Percentiles rank a stretch among this genome's conserved stretches.
Conservation (phyloP, 1,284 basidiomycete species). For the Tylopilus orsonianus region DNA sequence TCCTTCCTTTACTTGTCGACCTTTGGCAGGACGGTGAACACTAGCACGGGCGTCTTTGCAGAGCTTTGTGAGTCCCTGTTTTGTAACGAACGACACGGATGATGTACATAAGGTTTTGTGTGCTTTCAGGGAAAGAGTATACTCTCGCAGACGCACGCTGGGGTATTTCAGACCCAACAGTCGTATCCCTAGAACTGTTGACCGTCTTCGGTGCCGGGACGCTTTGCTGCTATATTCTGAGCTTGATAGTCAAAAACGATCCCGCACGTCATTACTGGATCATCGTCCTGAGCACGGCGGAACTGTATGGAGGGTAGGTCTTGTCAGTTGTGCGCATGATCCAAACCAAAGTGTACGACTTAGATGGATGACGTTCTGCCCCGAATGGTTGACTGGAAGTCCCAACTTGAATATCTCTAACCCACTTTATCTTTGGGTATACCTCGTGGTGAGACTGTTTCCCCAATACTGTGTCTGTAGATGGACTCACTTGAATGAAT, state of each 20-base stretch:
- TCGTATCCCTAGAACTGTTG: conserved; percentile 79
- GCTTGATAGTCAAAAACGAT: conserved; percentile 61
- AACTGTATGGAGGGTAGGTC: conserved; percentile 70
- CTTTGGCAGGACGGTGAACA: conserved; percentile 71
- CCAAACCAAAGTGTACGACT: neutral
- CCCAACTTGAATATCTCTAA: conserved; percentile 71
- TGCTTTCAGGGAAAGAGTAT: conserved; percentile 58
- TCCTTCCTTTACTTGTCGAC: conserved; percentile 75
- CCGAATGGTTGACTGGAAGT: conserved; percentile 80
- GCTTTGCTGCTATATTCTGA: conserved; percentile 67
- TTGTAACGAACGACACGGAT: neutral
- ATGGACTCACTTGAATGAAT: conserved; percentile 4
- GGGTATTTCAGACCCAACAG: conserved; percentile 73
- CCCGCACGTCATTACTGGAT: conserved; percentile 79
- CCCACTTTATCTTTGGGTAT: conserved; percentile 54
- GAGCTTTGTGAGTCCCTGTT: conserved; percentile 60
- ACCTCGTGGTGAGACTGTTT: conserved; percentile 44
- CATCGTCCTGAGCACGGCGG: conserved; percentile 69
- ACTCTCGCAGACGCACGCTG: conserved; percentile 78
- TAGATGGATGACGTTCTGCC: conserved; percentile 84
- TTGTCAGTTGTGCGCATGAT: neutral
- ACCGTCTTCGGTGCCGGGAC: conserved; percentile 79
- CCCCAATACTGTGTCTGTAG: neutral
- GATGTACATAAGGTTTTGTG: neutral
- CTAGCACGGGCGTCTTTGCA: conserved; percentile 68